Conservation (phyloP, 371 early-diverging fungal genomes). For the Mortierella sp. region DNA sequence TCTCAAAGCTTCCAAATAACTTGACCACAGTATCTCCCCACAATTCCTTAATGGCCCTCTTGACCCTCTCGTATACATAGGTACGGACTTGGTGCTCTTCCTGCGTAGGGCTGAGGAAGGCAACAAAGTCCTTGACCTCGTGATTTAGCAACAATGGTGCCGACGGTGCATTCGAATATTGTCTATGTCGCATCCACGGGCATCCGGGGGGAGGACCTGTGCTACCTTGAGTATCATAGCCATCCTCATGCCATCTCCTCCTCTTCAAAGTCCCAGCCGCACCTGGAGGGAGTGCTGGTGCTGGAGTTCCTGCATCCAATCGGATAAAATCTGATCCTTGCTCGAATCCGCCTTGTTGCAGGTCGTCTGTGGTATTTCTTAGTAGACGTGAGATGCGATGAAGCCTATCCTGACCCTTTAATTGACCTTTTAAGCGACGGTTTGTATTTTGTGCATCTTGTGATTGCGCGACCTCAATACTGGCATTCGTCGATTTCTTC, state of each 20-base stretch:
- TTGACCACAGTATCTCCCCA: conserved; percentile 63
- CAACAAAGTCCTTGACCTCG: conserved; percentile 80
- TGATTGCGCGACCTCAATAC: background rate
- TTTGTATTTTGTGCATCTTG: too few species aligned
- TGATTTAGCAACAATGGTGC: conserved; percentile 64
- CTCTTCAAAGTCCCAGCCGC: too few species aligned
- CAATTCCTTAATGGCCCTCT: conserved; percentile 58
- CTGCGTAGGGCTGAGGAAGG: conserved; percentile 82
- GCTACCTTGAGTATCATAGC: too few species aligned
- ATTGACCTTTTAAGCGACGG: background rate
- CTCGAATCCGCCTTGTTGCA: too few species aligned
- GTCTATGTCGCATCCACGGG: conserved; percentile 53
- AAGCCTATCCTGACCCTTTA: background rate
- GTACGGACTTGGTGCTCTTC: conserved; percentile 83
- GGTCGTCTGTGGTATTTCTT: too few species aligned
- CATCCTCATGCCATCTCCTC: too few species aligned
- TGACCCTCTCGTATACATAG: conserved; percentile 75
- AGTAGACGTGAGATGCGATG: too few species aligned
- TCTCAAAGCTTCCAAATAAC: conserved; percentile 91
- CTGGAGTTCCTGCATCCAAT: too few species aligned
- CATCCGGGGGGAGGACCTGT: conserved; percentile 4
- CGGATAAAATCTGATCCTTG: too few species aligned
- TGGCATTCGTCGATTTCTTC: background rate
- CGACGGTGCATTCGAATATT: conserved; percentile 25
- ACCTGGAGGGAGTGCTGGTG: too few species aligned